A percentile compares a stretch with the other conserved stretches of the same genome.
Conservation (phyloP, 2,329 filamentous ascomycete species). For the Aspergillus texensis region DNA sequence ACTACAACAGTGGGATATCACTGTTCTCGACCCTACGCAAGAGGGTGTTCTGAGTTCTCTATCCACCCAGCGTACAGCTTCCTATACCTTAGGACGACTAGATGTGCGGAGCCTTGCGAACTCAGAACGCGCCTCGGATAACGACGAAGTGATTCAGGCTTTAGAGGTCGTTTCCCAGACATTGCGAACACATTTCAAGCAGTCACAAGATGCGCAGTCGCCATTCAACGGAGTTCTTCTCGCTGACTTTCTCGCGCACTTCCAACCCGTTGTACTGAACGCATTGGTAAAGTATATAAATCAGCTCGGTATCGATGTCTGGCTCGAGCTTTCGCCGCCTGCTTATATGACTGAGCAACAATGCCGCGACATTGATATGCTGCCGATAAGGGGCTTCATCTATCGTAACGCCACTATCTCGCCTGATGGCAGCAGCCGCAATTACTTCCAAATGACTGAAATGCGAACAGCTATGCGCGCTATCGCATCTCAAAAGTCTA, state of each 20-base stretch:
- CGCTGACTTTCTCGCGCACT: conserved; percentile 32
- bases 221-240: conserved; percentile 39
- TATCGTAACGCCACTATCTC: conserved; percentile 47
- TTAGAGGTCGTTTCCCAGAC: conserved; percentile 4
- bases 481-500: conserved; percentile 48
- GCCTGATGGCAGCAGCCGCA: conserved; percentile 43
- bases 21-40: conserved; percentile 49
- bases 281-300: conserved; percentile 33
- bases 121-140: conserved; percentile 5
- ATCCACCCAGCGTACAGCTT: conserved; percentile 34
- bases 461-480: conserved; percentile 48
- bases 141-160: conserved; percentile 11
- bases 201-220: conserved; percentile 4
- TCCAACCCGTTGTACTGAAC: conserved; percentile 30
- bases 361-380: conserved; percentile 36
- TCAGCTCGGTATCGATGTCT: conserved; percentile 37
- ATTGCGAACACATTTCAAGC: conserved; percentile 9
- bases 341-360: conserved; percentile 43
- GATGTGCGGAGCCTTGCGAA: conserved; percentile 38
- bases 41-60: conserved; percentile 27
- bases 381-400: conserved; percentile 37
- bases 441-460: conserved; percentile 49
- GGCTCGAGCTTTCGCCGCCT: conserved; percentile 46
- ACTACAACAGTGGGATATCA: conserved; percentile 47
- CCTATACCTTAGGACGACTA: conserved; percentile 17